Percentiles rank a stretch among this genome's conserved stretches.
phyloP scores from a whole-genome alignment of 2,329 filamentous ascomycete genomes.

The Exophiala mesophila region DNA sequence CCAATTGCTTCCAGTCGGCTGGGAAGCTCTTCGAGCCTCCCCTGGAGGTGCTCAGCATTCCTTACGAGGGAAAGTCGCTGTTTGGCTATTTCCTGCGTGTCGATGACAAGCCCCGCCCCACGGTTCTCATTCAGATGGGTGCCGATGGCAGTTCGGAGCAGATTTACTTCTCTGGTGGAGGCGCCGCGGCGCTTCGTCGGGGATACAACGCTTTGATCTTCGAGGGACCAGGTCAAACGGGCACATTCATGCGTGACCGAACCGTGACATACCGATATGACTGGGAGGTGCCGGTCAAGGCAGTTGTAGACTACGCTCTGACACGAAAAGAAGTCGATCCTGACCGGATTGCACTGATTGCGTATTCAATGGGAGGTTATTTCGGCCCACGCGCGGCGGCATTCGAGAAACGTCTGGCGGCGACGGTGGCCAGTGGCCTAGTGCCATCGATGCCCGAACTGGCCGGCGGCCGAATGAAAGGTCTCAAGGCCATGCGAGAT shows the following conservation, averaged over 20 bases:
- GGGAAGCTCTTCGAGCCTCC: conserved; percentile 7
- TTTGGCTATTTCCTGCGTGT: conserved; percentile 18
- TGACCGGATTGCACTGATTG: conserved; percentile 27
- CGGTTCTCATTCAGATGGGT: conserved; percentile 24
- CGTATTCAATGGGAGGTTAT: conserved; percentile 31
- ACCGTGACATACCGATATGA: conserved; percentile 29
- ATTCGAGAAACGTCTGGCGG: conserved; percentile 29
- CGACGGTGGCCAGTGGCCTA: conserved; percentile 22
- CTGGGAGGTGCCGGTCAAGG: conserved; percentile 31
- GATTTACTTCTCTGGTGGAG: conserved; percentile 28
- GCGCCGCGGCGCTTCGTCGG: conserved; percentile 28
- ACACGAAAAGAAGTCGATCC: conserved; percentile 25
- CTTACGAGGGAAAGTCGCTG: conserved; percentile 19
- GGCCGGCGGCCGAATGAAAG: neutral
- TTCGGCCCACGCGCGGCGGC: conserved; percentile 31
- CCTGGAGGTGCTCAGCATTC: conserved; percentile 15
- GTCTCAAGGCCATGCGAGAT: neutral
- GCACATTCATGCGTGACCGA: conserved; percentile 26
- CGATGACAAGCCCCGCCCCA: conserved; percentile 9
- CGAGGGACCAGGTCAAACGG: conserved; percentile 33
- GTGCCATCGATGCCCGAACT: conserved; percentile 2
- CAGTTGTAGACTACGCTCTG: conserved; percentile 31
- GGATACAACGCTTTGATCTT: conserved; percentile 33
- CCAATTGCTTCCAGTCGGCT: conserved; percentile 6
- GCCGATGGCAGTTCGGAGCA: conserved; percentile 32